These are phyloP conservation scores for Zymoseptoria crescenta DNA, from an alignment of 2,329 filamentous ascomycete genomes.

Conservation along the genomic window DNA sequence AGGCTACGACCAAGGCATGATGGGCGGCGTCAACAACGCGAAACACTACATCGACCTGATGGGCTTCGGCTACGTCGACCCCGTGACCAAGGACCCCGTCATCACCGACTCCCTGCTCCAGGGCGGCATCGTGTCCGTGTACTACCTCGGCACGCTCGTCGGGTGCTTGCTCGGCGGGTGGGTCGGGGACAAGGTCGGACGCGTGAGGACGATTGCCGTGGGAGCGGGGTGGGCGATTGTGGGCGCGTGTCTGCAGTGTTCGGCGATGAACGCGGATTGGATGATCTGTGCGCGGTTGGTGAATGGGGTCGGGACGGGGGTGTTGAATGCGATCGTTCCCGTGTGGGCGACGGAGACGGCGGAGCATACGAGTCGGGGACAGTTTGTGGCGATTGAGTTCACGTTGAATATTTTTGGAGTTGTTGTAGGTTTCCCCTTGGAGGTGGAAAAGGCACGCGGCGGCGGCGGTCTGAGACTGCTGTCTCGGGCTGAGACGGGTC, in stretches of 20 bases:
- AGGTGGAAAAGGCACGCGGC: no score
- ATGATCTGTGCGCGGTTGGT: constrained; percentile 41
- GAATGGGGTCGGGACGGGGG: constrained; percentile 54
- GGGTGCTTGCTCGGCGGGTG: constrained; percentile 57
- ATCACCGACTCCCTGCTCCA: constrained; percentile 54
- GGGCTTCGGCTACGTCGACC: constrained; percentile 52
- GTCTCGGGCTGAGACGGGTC: no score
- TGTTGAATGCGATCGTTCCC: constrained; percentile 62
- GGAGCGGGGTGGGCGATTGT: constrained; percentile 40
- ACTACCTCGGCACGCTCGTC: constrained; percentile 56
- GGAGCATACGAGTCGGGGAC: constrained; percentile 58
- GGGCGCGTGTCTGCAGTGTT: constrained; percentile 57
- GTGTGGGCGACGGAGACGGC: constrained; percentile 66
- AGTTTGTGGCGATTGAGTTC: constrained; percentile 46
- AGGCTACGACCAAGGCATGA: constrained; percentile 36
- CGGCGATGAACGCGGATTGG: constrained; percentile 58
- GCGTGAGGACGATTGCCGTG: constrained; percentile 56
- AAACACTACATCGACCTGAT: constrained; percentile 58
- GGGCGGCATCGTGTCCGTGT: constrained; percentile 53
- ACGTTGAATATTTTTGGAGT: constrained; percentile 58
- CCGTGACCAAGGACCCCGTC: constrained; percentile 35
- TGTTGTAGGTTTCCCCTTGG: no score
- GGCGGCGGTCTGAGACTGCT: no score
- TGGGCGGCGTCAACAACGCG: constrained; percentile 59
- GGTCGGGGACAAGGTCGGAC: constrained; percentile 54